Percentiles rank a stretch among this genome's conserved stretches.
Evolutionary conservation across 495 filamentous ascomycete genomes (phyloP).

Genomic region (Daldinia grandis): DNA sequence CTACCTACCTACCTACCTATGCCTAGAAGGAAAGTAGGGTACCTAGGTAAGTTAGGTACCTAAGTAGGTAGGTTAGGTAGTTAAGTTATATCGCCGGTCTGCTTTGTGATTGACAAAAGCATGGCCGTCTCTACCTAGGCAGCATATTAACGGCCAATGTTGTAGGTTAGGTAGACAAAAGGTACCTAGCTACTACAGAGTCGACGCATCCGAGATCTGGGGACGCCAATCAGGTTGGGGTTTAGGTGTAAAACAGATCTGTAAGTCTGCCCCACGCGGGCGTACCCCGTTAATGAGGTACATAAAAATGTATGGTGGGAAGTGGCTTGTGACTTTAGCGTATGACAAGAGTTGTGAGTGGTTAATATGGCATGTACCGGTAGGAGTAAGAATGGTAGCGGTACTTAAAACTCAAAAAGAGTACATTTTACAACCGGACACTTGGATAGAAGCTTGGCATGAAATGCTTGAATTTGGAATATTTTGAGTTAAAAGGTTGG

Average conservation of each 20-base stretch:
- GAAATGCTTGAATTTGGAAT: constrained; percentile 1
- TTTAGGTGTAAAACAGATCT: constrained; percentile 26
- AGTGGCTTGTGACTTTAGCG: constrained; percentile 45
- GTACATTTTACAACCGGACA: constrained; percentile 15
- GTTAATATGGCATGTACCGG: constrained; percentile 34
- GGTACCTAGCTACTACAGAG: constrained; percentile 9
- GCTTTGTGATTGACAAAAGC: neutral
- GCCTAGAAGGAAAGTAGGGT: neutral
- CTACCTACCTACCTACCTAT: neutral
- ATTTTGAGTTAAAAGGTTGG: neutral
- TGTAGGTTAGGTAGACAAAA: neutral
- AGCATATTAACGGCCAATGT: neutral
- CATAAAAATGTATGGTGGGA: neutral
- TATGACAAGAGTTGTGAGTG: constrained; percentile 40
- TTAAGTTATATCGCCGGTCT: neutral
- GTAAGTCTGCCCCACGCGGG: constrained; percentile 11
- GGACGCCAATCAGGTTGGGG: constrained; percentile 27
- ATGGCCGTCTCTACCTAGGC: neutral
- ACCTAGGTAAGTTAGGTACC: too few relatives aligned
- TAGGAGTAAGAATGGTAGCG: constrained; percentile 18
- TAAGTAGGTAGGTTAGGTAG: neutral
- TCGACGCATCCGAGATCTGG: constrained; percentile 6
- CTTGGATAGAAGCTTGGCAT: neutral
- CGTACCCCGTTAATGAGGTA: constrained; percentile 32
- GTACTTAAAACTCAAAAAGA: constrained; percentile 13